These are phyloP conservation scores for Paraphoma chrysanthemicola DNA, from an alignment of 2,329 filamentous ascomycete genomes.

Conservation along the genomic window DNA sequence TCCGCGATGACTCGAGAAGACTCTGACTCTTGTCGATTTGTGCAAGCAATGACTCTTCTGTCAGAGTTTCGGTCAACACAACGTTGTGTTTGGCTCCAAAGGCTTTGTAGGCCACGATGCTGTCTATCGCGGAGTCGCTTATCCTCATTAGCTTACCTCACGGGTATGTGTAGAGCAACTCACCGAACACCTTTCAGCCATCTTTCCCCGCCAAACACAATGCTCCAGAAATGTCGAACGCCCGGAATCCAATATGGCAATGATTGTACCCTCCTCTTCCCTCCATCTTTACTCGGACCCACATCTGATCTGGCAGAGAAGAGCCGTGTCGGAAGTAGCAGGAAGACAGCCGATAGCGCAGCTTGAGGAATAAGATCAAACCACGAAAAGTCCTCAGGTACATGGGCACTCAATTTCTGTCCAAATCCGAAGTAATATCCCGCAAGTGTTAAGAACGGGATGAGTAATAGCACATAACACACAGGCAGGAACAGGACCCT, in stretches of 20 bases:
- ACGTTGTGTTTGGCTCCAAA: slow-evolving; percentile 59
- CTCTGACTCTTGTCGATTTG: slow-evolving; percentile 29
- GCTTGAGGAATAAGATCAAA: slow-evolving; percentile 40
- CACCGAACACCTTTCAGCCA: slow-evolving; percentile 55
- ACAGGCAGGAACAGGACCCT: slow-evolving; percentile 42
- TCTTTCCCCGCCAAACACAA: slow-evolving; percentile 52
- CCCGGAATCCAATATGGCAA: slow-evolving; percentile 67
- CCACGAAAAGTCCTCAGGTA: slow-evolving; percentile 33
- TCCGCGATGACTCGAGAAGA: slow-evolving; percentile 26
- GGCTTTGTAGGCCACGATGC: slow-evolving; percentile 58
- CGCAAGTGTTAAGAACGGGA: slow-evolving; percentile 35
- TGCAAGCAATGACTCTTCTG: slow-evolving; percentile 49
- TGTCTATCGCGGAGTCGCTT: slow-evolving; percentile 47
- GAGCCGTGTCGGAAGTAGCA: slow-evolving; percentile 39
- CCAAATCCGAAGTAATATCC: slow-evolving; percentile 32
- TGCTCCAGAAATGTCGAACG: slow-evolving; percentile 62
- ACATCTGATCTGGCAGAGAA: slow-evolving; percentile 29
- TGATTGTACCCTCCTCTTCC: slow-evolving; percentile 53
- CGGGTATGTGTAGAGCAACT: slow-evolving; percentile 1
- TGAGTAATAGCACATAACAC: slow-evolving; percentile 39
- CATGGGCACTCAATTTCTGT: slow-evolving; percentile 17
- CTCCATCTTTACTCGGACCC: slow-evolving; percentile 28
- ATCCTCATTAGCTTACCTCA: slow-evolving; percentile 9
- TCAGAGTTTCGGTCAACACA: slow-evolving; percentile 51
- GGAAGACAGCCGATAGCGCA: slow-evolving; percentile 32